Percentiles rank a stretch among this genome's conserved stretches.
Conservation (phyloP, 805 yeast species). For the Candida endomychidarum region DNA sequence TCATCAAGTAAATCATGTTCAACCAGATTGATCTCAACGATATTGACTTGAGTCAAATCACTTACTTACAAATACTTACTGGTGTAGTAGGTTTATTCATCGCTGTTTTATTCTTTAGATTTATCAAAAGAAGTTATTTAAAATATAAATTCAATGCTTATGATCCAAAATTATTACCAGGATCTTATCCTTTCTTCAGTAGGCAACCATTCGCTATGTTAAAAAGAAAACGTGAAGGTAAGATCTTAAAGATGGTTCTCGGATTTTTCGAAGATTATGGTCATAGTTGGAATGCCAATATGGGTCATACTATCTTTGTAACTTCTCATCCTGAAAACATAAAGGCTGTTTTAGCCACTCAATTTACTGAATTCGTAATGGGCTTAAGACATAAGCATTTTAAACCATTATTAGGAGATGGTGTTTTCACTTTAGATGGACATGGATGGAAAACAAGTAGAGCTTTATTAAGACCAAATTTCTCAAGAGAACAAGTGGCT, state of each 20-base stretch:
- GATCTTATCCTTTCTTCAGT: conserved; percentile 17
- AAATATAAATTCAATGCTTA: conserved; percentile 13
- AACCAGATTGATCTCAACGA: not conserved
- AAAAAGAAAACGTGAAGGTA: conserved; percentile 14
- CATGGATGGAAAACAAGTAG: conserved; percentile 37
- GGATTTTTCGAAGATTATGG: conserved; percentile 15
- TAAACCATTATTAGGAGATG: conserved; percentile 33
- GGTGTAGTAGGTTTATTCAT: conserved; percentile 1
- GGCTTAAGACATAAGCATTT: conserved; percentile 31
- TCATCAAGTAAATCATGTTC: too few species aligned
- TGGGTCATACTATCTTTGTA: conserved; percentile 22
- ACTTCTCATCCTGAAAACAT: conserved; percentile 34
- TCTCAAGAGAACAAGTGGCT: conserved; percentile 33
- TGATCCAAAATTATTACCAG: conserved; percentile 14
- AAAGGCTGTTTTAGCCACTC: conserved; percentile 35
- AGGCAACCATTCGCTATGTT: conserved; percentile 14
- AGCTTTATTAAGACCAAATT: conserved; percentile 36
- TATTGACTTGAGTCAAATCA: conserved; percentile 1
- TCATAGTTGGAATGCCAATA: conserved; percentile 18
- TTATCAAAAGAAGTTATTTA: conserved; percentile 9
- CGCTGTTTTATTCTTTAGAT: conserved; percentile 2
- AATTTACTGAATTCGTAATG: conserved; percentile 31
- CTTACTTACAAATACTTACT: not conserved
- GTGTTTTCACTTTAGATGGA: conserved; percentile 36
- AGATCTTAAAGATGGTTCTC: conserved; percentile 13